Conservation (phyloP, 345 rosid species). For the Hibiscus tridactylites region DNA sequence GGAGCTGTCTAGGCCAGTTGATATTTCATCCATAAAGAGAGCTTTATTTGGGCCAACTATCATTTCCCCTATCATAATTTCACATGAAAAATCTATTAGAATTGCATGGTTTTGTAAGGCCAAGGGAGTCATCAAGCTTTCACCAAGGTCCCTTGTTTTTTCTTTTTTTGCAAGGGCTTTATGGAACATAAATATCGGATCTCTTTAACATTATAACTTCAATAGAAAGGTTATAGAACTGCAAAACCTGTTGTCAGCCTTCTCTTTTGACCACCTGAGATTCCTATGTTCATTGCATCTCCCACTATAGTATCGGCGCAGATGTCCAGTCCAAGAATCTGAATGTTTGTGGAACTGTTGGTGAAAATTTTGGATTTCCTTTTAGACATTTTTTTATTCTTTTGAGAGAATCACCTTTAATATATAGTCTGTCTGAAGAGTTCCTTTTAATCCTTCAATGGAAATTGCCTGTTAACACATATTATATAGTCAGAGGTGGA, state of each 20-base stretch:
- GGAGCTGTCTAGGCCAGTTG: slow-evolving; percentile 69
- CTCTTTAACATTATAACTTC: not conserved
- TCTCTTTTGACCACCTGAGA: slow-evolving; percentile 49
- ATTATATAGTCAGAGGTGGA: not conserved
- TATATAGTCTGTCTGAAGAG: slow-evolving; percentile 51
- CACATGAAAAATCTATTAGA: slow-evolving; percentile 10
- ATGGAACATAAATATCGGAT: no score
- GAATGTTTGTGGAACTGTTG: slow-evolving; percentile 2
- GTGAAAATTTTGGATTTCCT: not conserved
- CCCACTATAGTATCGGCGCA: slow-evolving; percentile 68
- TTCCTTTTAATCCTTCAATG: slow-evolving; percentile 28
- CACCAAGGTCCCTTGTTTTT: no score
- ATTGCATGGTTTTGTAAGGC: not conserved
- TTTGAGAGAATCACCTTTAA: slow-evolving; percentile 29
- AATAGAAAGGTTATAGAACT: not conserved
- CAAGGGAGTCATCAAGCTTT: not conserved
- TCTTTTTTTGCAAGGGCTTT: no score
- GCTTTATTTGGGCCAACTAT: slow-evolving; percentile 64
- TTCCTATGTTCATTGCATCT: slow-evolving; percentile 60
- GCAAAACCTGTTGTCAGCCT: slow-evolving; percentile 42
- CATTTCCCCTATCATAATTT: slow-evolving; percentile 45
- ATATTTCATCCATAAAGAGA: slow-evolving; percentile 76
- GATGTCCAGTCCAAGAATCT: slow-evolving; percentile 62
- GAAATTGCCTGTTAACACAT: slow-evolving; percentile 36
- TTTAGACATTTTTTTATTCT: not conserved